Conservation (phyloP, 2,329 filamentous ascomycete species). For the Aspergillus jensenii region DNA sequence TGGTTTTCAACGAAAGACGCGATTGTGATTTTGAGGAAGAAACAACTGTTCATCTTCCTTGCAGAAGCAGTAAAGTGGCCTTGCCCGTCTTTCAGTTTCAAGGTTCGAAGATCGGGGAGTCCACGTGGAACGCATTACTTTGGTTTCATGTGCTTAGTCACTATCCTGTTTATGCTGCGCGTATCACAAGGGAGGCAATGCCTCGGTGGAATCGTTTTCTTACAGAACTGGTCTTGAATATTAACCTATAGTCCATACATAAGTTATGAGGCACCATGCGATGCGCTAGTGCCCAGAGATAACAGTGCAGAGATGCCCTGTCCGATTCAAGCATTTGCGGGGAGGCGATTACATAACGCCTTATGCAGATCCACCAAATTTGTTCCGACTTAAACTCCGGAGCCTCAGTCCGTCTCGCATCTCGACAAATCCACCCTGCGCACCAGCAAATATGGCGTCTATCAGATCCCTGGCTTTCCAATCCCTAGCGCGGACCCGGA, state of each 20-base stretch:
- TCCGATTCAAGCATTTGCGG: not conserved
- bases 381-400: constrained; percentile 1
- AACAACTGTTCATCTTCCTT: constrained; percentile 1
- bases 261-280: too few relatives aligned
- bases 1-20: not conserved
- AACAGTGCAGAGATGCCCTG: too few relatives aligned
- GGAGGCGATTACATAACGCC: constrained; percentile 9
- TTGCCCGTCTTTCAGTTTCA: not conserved
- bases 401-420: not conserved
- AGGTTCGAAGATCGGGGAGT: not conserved
- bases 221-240: too few relatives aligned
- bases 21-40: not conserved
- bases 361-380: not conserved
- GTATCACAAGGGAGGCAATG: not conserved
- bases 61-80: not conserved
- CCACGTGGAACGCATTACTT: constrained; percentile 5
- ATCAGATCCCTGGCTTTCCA: constrained; percentile 52
- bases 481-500: constrained; percentile 39
- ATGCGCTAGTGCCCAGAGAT: too few relatives aligned
- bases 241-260: too few relatives aligned
- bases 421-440: constrained; percentile 1
- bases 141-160: constrained; percentile 6
- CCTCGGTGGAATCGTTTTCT: not conserved
- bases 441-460: constrained; percentile 48
- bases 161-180: not conserved